These are phyloP conservation scores for Exophiala calicioides DNA, from an alignment of 2,329 filamentous ascomycete genomes.

Conservation along the genomic window DNA sequence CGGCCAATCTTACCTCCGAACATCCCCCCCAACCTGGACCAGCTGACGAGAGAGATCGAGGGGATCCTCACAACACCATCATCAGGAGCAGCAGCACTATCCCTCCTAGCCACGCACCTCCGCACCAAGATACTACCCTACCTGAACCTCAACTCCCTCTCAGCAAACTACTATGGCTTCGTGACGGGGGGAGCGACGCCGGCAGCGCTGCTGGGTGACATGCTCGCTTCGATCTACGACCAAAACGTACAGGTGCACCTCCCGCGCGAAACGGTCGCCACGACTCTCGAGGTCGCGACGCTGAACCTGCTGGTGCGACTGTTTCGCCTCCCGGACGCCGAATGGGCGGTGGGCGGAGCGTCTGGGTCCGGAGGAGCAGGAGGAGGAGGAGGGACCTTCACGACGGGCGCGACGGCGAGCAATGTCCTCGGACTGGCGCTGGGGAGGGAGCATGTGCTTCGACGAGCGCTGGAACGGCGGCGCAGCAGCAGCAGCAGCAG, in stretches of 20 bases:
- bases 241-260: slow-evolving; percentile 85
- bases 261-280: slow-evolving; percentile 71
- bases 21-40: no score
- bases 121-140: slow-evolving; percentile 50
- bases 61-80: no score
- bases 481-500: slow-evolving; percentile 34
- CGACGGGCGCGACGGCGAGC: slow-evolving; percentile 69
- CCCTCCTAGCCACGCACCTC: slow-evolving; percentile 36
- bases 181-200: slow-evolving; percentile 81
- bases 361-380: slow-evolving; percentile 28
- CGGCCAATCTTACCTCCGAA: no score
- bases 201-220: slow-evolving; percentile 78
- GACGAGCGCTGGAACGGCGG: slow-evolving; percentile 44
- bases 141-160: slow-evolving; percentile 66
- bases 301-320: slow-evolving; percentile 69
- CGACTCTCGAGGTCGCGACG: slow-evolving; percentile 72
- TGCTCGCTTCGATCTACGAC: slow-evolving; percentile 76
- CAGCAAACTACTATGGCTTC: slow-evolving; percentile 79
- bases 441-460: slow-evolving; percentile 64
- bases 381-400: slow-evolving; percentile 73
- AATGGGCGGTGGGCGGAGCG: slow-evolving; percentile 50
- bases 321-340: slow-evolving; percentile 57
- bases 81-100: no score
- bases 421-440: slow-evolving; percentile 67
- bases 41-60: no score